These are phyloP conservation scores for Ophiostoma sp. DNA, from an alignment of 2,329 filamentous ascomycete genomes.

Conservation along the genomic window DNA sequence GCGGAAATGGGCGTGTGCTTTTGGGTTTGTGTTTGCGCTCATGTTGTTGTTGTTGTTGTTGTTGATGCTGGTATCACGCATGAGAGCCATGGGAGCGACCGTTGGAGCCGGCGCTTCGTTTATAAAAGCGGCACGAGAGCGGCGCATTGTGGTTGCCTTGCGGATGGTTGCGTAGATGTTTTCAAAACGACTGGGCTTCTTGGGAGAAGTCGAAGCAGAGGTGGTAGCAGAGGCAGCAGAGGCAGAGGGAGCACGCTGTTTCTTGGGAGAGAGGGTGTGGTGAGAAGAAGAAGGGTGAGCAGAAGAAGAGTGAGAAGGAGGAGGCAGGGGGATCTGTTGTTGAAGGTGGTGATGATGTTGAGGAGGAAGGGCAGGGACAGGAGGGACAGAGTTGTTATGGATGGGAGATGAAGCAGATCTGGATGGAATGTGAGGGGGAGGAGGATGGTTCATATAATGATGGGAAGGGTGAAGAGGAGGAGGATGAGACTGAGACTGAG, in stretches of 20 bases:
- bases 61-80: conserved; percentile 18
- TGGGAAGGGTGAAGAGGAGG: neutral
- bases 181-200: conserved; percentile 31
- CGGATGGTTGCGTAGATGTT: conserved; percentile 33
- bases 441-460: conserved; percentile 11
- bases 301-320: neutral
- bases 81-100: conserved; percentile 24
- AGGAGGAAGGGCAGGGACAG: neutral
- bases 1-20: conserved; percentile 16
- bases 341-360: conserved; percentile 3
- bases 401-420: conserved; percentile 7
- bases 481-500: neutral
- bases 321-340: conserved; percentile 11
- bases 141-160: conserved; percentile 29
- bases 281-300: neutral
- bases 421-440: neutral
- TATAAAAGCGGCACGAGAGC: conserved; percentile 21
- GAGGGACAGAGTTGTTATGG: neutral
- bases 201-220: conserved; percentile 17
- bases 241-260: conserved; percentile 17
- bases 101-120: conserved; percentile 23
- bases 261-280: conserved; percentile 13
- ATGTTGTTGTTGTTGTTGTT: neutral
- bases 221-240: conserved; percentile 16
- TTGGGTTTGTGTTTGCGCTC: neutral